Evolutionary conservation across 352 stramenopile genomes (phyloP), one percentile per base, ranked within the genome.

Genomic region (Pythium oligandrum): DNA sequence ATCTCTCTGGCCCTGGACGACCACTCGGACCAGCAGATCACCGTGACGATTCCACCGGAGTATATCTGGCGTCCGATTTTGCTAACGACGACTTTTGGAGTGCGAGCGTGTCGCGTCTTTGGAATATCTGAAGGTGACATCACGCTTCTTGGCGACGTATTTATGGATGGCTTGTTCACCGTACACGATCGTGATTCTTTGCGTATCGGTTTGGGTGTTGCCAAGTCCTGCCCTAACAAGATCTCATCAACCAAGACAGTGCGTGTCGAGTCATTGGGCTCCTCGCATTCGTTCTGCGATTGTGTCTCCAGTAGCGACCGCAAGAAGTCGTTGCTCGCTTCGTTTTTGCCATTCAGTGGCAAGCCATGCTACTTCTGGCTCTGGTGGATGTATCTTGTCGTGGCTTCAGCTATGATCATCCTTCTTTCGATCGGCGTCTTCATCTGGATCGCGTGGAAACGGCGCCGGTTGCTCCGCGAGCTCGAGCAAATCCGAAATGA

Each of bases 341-440:
- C 71, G 39, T 83, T 78, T 44, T 52, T 78, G 17, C 79, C 81
- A 3, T 80, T 87, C 57, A 72, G 70, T 8, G 61, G 68, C 59
- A 88, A 86, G 48, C 68, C 74, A 11, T 94, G 83, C 70, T 91
- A 82, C 75, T 90, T 90, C 61, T 94, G 83, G 83, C 66, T 83
- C 47, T 94, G 83, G 83, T 94, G 83, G 83, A 92, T 89, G 78
- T 92, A 94, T 56, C 64, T 94, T 32, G 72, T 94, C 4, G 56
- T 94, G 32, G 80, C 72, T 7, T 68, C 69, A 10, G 51, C 73
- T 36, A 62, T 75, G 11, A 44, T 92, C 35, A 86, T 92, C 51
- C 1, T 82, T 12, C 30, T 90, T 10, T 85, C 73, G 32, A 44
- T 63, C 26, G 55, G 63, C 33, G 71, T 76, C 26, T 63, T 90